Evolutionary conservation across 2,329 filamentous ascomycete species (phyloP), one percentile per base, ranked within the genome.

Genomic region (Bipolaris oryzae): DNA sequence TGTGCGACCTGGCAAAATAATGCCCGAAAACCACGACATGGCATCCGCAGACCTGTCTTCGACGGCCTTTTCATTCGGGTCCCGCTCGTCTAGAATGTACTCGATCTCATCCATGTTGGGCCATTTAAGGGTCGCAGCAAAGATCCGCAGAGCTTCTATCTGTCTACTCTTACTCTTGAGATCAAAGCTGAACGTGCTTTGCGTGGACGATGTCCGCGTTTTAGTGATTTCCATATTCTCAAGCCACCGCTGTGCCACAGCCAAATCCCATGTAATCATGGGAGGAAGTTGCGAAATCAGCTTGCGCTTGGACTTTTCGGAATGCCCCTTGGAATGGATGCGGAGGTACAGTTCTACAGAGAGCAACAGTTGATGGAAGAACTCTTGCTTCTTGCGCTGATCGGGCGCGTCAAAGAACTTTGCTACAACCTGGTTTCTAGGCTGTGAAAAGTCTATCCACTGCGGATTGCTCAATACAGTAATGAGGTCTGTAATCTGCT

Each of bases 311-410:
- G 85, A 83, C 76, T 81, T 83, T 23, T 85, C 85, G n/a, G 79
- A 78, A 71, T 90, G 87, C 47, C 83, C 78, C 23, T 78, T 79
- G 1, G 84, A 87, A 66, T 88, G 85, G 64, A 92, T 89, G 37
- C 89, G 85, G 55, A 89, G 74, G 67, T 90, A 86, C 5, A 92
- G 80, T 74, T 92, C 89, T 46, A 90, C 80, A 61, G 87, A 89
- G 39, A 92, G 82, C 3, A 92, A 80, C n/a, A 92, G 77, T 74
- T 92, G 89, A 71, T 91, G 88, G 72, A 90, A 91, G 77, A 92
- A 92, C 23, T 82, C 82, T 57, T 84, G 82, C 65, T 88, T 89
- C 57, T 82, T 81, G 16, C 79, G 76, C 43, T 82, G 78, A 63
- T 88, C 87, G 16, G 80, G 78, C 34, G 82, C 79, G 53, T 81